Evolutionary conservation across 2,329 filamentous ascomycete species (phyloP).

Genomic region (Claviceps fusiformis): DNA sequence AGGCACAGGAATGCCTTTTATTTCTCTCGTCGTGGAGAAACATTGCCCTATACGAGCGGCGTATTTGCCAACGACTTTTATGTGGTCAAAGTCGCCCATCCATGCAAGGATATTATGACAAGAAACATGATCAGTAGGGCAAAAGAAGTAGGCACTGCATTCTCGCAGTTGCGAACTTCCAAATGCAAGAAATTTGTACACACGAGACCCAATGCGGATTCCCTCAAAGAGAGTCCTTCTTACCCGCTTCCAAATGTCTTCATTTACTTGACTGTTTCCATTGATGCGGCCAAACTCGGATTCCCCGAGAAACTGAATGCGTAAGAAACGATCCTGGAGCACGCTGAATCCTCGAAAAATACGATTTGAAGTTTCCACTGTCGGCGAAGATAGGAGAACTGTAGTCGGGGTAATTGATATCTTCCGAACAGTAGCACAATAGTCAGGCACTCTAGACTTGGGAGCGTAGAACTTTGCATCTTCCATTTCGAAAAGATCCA

Average conservation of each 20-base stretch:
- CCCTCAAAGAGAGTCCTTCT: slow-evolving; percentile 60
- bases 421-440: slow-evolving; percentile 65
- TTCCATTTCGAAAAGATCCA: slow-evolving; percentile 52
- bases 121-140: slow-evolving; percentile 49
- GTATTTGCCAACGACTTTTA: slow-evolving; percentile 75
- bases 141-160: slow-evolving; percentile 86
- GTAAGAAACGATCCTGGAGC: slow-evolving; percentile 64
- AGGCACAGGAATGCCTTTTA: slow-evolving; percentile 49
- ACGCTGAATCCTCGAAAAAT: slow-evolving; percentile 63
- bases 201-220: slow-evolving; percentile 66
- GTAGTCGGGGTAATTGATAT: slow-evolving; percentile 74
- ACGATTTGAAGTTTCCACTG: slow-evolving; percentile 76
- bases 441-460: slow-evolving; percentile 44
- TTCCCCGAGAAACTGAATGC: slow-evolving; percentile 85
- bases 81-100: slow-evolving; percentile 78
- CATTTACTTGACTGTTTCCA: slow-evolving; percentile 38
- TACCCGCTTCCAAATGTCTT: slow-evolving; percentile 63
- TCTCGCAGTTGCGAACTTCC: slow-evolving; percentile 93
- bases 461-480: slow-evolving; percentile 34
- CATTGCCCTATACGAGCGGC: slow-evolving; percentile 85
- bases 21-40: slow-evolving; percentile 80
- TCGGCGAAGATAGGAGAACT: slow-evolving; percentile 63
- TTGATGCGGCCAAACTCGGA: slow-evolving; percentile 43
- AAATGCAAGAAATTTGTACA: slow-evolving; percentile 83
- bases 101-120: slow-evolving; percentile 67